Evolutionary conservation across 805 yeast species (phyloP), one percentile per base, ranked within the genome.

Genomic region (Wickerhamomyces silvicola): DNA sequence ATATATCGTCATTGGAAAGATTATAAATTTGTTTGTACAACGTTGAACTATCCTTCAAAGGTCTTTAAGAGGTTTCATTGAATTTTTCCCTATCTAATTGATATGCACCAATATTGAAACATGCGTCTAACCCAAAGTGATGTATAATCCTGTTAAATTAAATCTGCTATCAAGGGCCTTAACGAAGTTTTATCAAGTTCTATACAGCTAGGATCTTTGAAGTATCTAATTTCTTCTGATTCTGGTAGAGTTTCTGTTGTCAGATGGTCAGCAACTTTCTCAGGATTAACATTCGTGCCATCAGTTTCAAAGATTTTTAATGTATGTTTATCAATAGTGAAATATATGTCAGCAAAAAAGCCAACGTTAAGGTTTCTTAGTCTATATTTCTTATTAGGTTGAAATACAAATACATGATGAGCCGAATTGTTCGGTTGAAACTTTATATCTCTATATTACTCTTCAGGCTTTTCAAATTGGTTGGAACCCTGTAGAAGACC

Each of bases 301-400:
- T 72, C 79, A 16, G 68, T 65, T 43, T 71, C 79, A 24, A 73
- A 65, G 11, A 73, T 58, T 7, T 66, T 62, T 37, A 73, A 57
- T 27, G 54, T 57, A 50, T 72, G 79, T 41, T 62, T 64, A 48
- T 73, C 78, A 41, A 73, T 55, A 29, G 62, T 64, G 42, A 72
- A 54, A 41, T 64, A 65, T 44, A 70, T 68, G 9, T 75, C 69
- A 11, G 64, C 62, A 37, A 72, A 72, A 39, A 69, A 61, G 10
- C 78, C 78, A 33, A 64, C 62, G 39, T 72, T 72, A 34, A 63
- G 62, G 19, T 72, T 52, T 36, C 77, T 54, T 28, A 72, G 40
- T 37, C 71, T 57, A 50, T 72, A 70, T 10, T 62, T 66, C 15
- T 51, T 59, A 38, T 59, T 52, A 5, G 75, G 72, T 39, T 62